Evolutionary conservation across 164 flowering plant species (phyloP).

Genomic region (Akebia trifoliata): DNA sequence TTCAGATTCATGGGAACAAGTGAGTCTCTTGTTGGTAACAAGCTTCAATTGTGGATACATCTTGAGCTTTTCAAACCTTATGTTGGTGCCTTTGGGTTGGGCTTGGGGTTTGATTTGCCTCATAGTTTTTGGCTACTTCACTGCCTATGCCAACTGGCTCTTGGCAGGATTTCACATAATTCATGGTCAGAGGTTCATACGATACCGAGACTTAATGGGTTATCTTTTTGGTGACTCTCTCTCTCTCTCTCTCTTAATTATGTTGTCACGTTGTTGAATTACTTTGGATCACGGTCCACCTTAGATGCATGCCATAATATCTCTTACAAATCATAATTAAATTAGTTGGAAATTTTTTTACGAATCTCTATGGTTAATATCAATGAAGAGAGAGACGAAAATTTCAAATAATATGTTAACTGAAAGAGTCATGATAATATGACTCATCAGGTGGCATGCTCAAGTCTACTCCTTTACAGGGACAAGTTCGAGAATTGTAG

Average conservation of each 20-base stretch:
- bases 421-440: too few relatives aligned
- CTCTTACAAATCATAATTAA: too few relatives aligned
- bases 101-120: conserved; percentile 43
- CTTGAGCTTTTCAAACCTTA: conserved; percentile 44
- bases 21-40: conserved; percentile 41
- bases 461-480: too few relatives aligned
- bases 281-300: too few relatives aligned
- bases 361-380: too few relatives aligned
- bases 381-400: too few relatives aligned
- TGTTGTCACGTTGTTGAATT: too few relatives aligned
- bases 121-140: conserved; percentile 23
- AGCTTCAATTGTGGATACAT: conserved; percentile 50
- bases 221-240: conserved; percentile 34
- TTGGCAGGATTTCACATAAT: conserved; percentile 46
- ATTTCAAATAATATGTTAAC: too few relatives aligned
- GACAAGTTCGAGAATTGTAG: too few relatives aligned
- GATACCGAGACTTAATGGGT: conserved; percentile 64
- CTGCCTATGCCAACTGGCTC: conserved; percentile 47
- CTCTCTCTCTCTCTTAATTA: background rate
- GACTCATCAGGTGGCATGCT: too few relatives aligned
- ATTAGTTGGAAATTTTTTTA: too few relatives aligned
- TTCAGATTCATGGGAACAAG: conserved; percentile 71
- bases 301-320: too few relatives aligned
- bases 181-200: conserved; percentile 47
- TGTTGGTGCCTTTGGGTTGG: conserved; percentile 59